Conservation (phyloP, 2,329 filamentous ascomycete genomes). For the Penicillium brasilianum region DNA sequence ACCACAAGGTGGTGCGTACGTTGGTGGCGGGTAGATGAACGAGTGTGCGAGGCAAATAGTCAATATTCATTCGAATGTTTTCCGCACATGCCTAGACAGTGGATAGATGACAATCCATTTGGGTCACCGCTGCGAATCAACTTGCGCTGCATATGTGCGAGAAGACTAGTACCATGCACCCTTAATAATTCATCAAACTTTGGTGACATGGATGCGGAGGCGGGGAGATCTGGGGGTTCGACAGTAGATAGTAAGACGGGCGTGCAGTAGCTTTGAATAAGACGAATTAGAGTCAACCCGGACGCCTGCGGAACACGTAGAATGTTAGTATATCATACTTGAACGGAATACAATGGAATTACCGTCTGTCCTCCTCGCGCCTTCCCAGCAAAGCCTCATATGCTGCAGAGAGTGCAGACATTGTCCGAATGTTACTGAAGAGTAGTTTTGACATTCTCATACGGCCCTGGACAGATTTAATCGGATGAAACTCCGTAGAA, state of each 20-base stretch:
- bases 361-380: neutral
- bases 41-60: too few species aligned
- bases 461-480: too few species aligned
- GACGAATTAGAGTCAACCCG: neutral
- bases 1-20: too few species aligned
- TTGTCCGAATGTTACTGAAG: too few species aligned
- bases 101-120: neutral
- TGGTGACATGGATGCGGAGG: neutral
- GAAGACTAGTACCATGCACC: neutral
- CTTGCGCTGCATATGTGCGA: neutral
- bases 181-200: neutral
- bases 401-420: too few species aligned
- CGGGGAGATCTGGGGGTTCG: neutral
- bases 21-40: too few species aligned
- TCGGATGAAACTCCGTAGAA: too few species aligned
- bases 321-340: conserved; percentile 1
- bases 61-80: too few species aligned
- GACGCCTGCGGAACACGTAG: conserved; percentile 1
- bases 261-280: neutral
- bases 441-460: too few species aligned
- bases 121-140: neutral
- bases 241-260: neutral
- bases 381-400: too few species aligned
- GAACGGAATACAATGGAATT: neutral
- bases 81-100: neutral